phyloP scores from a whole-genome alignment of 2,329 filamentous ascomycete genomes.

The Aspergillus pseudoviridinutans region DNA sequence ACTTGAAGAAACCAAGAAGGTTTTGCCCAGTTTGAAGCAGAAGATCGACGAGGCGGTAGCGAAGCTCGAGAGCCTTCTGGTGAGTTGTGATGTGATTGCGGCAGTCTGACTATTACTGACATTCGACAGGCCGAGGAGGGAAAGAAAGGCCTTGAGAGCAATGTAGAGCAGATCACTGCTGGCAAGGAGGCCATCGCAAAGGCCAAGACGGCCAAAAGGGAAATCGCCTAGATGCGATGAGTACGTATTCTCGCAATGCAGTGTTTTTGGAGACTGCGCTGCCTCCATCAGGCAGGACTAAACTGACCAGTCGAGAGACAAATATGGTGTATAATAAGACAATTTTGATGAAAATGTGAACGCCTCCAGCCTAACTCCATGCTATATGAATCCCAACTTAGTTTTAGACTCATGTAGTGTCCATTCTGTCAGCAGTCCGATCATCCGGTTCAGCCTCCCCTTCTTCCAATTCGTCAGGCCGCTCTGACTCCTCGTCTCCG shows the following conservation, averaged over 20 bases:
- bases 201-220: conserved; percentile 37
- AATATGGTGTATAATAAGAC: conserved; percentile 16
- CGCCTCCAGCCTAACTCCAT: conserved; percentile 26
- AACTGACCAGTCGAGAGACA: neutral
- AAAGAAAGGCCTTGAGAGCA: conserved; percentile 36
- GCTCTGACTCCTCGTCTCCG: conserved; percentile 30
- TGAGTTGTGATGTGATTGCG: conserved; percentile 45
- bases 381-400: conserved; percentile 18
- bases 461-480: conserved; percentile 44
- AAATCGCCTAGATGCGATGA: conserved; percentile 26
- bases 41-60: conserved; percentile 69
- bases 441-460: conserved; percentile 48
- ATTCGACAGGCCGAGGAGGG: conserved; percentile 35
- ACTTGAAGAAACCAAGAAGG: conserved; percentile 79
- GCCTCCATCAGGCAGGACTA: conserved; percentile 8
- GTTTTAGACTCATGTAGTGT: conserved; percentile 46
- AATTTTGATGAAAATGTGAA: conserved; percentile 13
- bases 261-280: neutral
- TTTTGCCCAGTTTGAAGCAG: conserved; percentile 68
- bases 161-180: conserved; percentile 39
- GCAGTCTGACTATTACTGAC: conserved; percentile 1
- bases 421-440: conserved; percentile 59
- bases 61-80: conserved; percentile 72
- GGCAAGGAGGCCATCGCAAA: conserved; percentile 40
- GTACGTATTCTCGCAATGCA: neutral